Evolutionary conservation across 768 basidiomycete species (phyloP).

Genomic region (Leccinum truebloodii): DNA sequence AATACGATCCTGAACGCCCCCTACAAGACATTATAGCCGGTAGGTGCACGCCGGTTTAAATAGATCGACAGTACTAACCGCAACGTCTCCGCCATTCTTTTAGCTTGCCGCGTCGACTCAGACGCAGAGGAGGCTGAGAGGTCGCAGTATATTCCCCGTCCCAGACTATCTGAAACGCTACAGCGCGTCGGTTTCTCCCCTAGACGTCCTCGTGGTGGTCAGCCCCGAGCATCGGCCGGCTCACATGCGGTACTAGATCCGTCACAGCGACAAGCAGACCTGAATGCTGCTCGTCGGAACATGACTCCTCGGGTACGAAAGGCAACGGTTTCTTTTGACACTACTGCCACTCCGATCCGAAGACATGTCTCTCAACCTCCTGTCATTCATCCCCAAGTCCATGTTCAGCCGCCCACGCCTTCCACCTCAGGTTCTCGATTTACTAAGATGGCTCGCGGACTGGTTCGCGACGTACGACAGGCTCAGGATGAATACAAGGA

Average conservation of each 20-base stretch:
- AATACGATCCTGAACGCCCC: conserved; percentile 85
- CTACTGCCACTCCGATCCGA: conserved; percentile 27
- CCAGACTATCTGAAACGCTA: conserved; percentile 70
- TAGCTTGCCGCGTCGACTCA: conserved; percentile 49
- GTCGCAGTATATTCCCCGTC: conserved; percentile 47
- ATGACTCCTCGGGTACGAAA: conserved; percentile 38
- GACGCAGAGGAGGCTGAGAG: conserved; percentile 51
- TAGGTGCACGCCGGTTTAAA: conserved; percentile 24
- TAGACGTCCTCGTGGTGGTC: conserved; percentile 62
- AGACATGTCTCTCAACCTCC: conserved; percentile 23
- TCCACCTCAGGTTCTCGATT: conserved; percentile 57
- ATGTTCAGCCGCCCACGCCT: conserved; percentile 62
- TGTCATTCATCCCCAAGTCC: conserved; percentile 48
- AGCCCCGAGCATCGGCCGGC: conserved; percentile 26
- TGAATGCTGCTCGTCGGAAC: conserved; percentile 19
- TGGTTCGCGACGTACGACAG: conserved; percentile 54
- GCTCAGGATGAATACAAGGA: conserved; percentile 32
- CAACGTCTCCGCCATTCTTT: conserved; percentile 31
- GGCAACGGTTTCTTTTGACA: conserved; percentile 31
- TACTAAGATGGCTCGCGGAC: conserved; percentile 56
- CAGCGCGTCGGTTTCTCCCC: conserved; percentile 72
- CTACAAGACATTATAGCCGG: conserved; percentile 70
- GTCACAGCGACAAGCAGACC: conserved; percentile 18
- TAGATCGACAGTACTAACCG: background rate
- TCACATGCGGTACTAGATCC: conserved; percentile 12